phyloP scores from a whole-genome alignment of 768 basidiomycete species.

The Xerocomellus dryophilus region DNA sequence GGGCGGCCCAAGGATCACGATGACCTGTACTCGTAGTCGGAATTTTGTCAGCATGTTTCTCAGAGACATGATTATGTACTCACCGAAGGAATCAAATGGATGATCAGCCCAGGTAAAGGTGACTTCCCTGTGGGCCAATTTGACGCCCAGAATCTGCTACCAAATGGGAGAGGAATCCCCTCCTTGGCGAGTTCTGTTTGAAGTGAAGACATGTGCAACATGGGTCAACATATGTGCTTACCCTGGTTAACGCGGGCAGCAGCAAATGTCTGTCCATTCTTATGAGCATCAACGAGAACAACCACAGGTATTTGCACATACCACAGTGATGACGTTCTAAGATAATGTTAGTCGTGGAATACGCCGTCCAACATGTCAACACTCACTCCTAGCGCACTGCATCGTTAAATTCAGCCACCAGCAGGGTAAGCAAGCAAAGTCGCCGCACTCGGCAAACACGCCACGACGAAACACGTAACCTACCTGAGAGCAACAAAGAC shows the following conservation, averaged over 20 bases:
- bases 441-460: not conserved
- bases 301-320: conserved; percentile 6
- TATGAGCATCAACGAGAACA: not conserved
- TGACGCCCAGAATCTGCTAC: conserved; percentile 57
- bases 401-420: not conserved
- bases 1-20: conserved; percentile 54
- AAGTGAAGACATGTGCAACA: not conserved
- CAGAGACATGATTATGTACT: conserved; percentile 1
- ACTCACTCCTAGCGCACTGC: conserved; percentile 36
- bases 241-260: conserved; percentile 54
- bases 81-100: conserved; percentile 53
- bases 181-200: conserved; percentile 56
- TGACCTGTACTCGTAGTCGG: conserved; percentile 34
- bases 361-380: not conserved
- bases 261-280: conserved; percentile 42
- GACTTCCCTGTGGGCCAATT: conserved; percentile 59
- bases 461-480: not conserved
- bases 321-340: conserved; percentile 32
- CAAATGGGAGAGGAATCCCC: conserved; percentile 59
- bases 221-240: not conserved
- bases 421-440: not conserved
- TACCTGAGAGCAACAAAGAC: conserved; percentile 57
- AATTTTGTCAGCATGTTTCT: not conserved
- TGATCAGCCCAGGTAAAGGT: conserved; percentile 50
- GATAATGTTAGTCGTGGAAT: not conserved